Evolutionary conservation across 2,329 filamentous ascomycete species (phyloP).

Genomic region (Elsinoe arachidis): DNA sequence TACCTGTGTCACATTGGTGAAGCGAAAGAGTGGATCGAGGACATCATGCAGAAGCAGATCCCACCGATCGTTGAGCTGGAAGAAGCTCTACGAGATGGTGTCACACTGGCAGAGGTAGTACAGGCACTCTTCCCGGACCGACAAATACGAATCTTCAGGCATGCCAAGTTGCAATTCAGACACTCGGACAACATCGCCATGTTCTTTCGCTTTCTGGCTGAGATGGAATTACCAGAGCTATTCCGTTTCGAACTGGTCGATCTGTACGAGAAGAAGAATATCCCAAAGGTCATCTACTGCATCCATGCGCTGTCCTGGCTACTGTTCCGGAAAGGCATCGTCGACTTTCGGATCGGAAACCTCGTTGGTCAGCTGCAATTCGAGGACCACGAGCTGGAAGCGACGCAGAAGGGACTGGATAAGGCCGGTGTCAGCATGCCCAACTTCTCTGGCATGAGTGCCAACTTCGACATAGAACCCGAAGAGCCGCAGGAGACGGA

Average conservation of each 20-base stretch:
- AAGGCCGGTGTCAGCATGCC: slow-evolving; percentile 94
- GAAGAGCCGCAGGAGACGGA: slow-evolving; percentile 73
- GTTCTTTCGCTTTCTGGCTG: slow-evolving; percentile 88
- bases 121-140: slow-evolving; percentile 75
- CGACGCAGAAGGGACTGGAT: slow-evolving; percentile 93
- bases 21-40: slow-evolving; percentile 98
- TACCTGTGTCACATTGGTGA: slow-evolving; percentile 98
- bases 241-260: slow-evolving; percentile 97
- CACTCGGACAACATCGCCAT: slow-evolving; percentile 97
- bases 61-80: slow-evolving; percentile 90
- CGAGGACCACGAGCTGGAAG: slow-evolving; percentile 93
- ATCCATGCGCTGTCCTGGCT: slow-evolving; percentile 96
- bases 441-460: slow-evolving; percentile 95
- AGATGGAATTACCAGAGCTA: slow-evolving; percentile 85
- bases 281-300: slow-evolving; percentile 98
- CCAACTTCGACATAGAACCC: slow-evolving; percentile 75
- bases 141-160: slow-evolving; percentile 71
- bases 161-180: slow-evolving; percentile 78
- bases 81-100: slow-evolving; percentile 82
- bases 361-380: slow-evolving; percentile 94
- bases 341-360: slow-evolving; percentile 93
- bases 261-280: slow-evolving; percentile 98
- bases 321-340: slow-evolving; percentile 88
- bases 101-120: slow-evolving; percentile 89
- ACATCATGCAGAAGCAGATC: slow-evolving; percentile 74